Percentiles rank a stretch among this genome's conserved stretches.
Evolutionary conservation across 306 rosid genomes (phyloP).

Genomic region (Lathyrus tuberosus): DNA sequence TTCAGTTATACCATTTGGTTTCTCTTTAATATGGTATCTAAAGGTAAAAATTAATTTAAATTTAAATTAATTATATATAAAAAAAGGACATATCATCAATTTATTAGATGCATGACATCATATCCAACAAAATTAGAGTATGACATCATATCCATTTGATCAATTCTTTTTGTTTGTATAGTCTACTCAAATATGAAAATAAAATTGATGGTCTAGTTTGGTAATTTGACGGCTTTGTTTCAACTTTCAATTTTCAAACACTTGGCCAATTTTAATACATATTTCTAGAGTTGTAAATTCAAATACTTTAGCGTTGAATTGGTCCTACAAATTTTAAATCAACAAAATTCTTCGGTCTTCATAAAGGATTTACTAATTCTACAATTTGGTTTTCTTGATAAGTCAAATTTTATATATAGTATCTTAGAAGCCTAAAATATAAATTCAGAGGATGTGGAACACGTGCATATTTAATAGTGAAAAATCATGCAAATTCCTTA

Average conservation of each 20-base stretch:
- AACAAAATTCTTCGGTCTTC: not conserved
- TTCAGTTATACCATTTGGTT: no score
- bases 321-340: constrained; percentile 7
- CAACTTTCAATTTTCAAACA: constrained; percentile 23
- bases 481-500: not conserved
- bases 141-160: not conserved
- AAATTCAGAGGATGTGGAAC: not conserved
- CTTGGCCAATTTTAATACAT: constrained; percentile 21
- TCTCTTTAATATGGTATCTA: no score
- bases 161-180: not conserved
- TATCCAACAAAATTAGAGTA: no score
- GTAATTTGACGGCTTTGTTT: constrained; percentile 6
- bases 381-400: not conserved
- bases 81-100: no score
- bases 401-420: not conserved
- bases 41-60: no score
- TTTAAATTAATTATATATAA: no score
- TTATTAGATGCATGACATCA: no score
- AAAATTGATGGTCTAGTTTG: not conserved
- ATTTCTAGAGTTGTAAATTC: not conserved
- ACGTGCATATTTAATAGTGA: not conserved
- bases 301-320: constrained; percentile 17
- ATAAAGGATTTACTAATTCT: constrained; percentile 7
- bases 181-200: not conserved
- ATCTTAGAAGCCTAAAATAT: not conserved